Evolutionary conservation across 2,329 filamentous ascomycete species (phyloP).

Genomic region (Fusarium camptoceras): DNA sequence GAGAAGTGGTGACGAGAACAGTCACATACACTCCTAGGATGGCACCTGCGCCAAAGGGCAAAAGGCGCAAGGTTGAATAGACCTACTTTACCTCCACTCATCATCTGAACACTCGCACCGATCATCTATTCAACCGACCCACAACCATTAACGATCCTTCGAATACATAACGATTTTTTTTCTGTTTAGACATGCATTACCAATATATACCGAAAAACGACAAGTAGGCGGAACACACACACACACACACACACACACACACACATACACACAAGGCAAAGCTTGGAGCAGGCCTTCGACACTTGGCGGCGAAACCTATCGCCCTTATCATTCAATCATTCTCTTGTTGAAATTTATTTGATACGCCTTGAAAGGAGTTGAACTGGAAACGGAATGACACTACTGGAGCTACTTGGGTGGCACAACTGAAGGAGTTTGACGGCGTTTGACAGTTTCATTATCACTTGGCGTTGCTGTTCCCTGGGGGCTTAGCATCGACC

Average conservation of each 20-base stretch:
- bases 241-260: too few species aligned
- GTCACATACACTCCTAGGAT: constrained; percentile 91
- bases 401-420: constrained; percentile 39
- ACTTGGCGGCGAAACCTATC: constrained; percentile 18
- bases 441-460: constrained; percentile 44
- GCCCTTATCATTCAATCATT: constrained; percentile 33
- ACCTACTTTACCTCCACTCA: neutral
- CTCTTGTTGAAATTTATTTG: constrained; percentile 28
- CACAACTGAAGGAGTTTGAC: constrained; percentile 45
- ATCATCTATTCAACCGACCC: constrained; percentile 12
- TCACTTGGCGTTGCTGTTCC: constrained; percentile 42
- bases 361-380: constrained; percentile 35
- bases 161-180: constrained; percentile 42
- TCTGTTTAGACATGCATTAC: constrained; percentile 46
- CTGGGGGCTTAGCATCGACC: constrained; percentile 40
- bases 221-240: constrained; percentile 22
- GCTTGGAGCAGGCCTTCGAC: constrained; percentile 29
- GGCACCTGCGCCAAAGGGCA: constrained; percentile 90
- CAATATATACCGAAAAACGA: constrained; percentile 37
- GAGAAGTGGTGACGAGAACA: constrained; percentile 93
- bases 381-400: constrained; percentile 29
- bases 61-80: constrained; percentile 79
- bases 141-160: constrained; percentile 37
- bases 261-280: constrained; percentile 12
- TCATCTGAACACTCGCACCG: constrained; percentile 18